Base-by-base conservation (phyloP, 2,329 filamentous ascomycete species). In the Mycosphaerella sp. region DNA sequence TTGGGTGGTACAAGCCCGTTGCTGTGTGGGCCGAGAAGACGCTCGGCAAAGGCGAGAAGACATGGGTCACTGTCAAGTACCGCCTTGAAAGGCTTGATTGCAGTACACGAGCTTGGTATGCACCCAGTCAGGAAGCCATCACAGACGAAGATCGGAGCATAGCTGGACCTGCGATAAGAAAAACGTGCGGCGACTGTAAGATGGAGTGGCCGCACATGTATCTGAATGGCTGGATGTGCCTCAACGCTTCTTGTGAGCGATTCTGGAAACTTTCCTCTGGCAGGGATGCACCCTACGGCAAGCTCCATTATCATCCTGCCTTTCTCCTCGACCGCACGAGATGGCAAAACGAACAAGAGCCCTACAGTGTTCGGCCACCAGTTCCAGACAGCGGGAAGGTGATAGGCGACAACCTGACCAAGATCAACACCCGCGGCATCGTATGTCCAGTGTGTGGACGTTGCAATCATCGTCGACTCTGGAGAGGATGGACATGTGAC, bases 1-100 rank as follows among this genome's bases (percentile, higher is more conserved):
- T 89, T 37, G 84, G 75, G n/a, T 82, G 76, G 65, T 89, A 87
- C 64, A 79, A 82, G 43, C 71, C 86, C 10, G 85, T 83, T 0
- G 72, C 84, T 43, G 72, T 88, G 0, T 90, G 86, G 86, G 72
- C 69, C 9, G 86, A 90, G 59, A 76, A 73, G 53, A 70, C 70
- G 4, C 55, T 68, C 0, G 64, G 71, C 1, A 71, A 60, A 40
- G 54, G 53, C 13, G 44, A 46, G 9, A 64, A 58, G 37, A 46
- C 45, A 9, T 60, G 65, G 5, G 67, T 65, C 1, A 72, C 75
- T 0, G 76, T 78, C 59, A 81, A 80, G 56, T 74, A 85, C 21
- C 78, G 85, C 0, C 76, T 88, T 3, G 82, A 89, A 64, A 85
- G 85, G 54, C 68, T 86, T 8, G 65, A 82, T 13, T 63, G 76